phyloP scores from a whole-genome alignment of 768 basidiomycete species.

The Suillus decipiens region DNA sequence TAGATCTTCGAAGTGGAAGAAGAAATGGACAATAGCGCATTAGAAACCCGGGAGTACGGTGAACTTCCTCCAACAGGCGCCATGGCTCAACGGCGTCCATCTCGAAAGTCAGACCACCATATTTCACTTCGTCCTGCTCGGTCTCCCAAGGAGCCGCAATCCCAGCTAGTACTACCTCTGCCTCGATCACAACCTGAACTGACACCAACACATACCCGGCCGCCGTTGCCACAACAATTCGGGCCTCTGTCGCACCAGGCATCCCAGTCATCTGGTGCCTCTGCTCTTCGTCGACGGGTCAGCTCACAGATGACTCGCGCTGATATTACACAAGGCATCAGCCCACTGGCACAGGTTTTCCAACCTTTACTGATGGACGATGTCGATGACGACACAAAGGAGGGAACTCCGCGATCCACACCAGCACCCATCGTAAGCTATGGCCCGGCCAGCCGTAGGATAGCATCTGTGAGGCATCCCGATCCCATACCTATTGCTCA shows the following conservation, averaged over 20 bases:
- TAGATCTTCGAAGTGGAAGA: conserved; percentile 84
- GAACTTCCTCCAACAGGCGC: conserved; percentile 25
- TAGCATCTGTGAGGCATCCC: conserved; percentile 29
- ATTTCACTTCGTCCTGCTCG: conserved; percentile 21
- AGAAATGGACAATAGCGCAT: conserved; percentile 57
- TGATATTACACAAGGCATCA: conserved; percentile 42
- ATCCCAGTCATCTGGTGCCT: conserved; percentile 19
- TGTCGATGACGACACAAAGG: conserved; percentile 41
- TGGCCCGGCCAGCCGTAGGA: conserved; percentile 40
- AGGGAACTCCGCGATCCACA: conserved; percentile 26
- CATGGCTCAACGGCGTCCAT: conserved; percentile 31
- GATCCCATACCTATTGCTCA: conserved; percentile 8
- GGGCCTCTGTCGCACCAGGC: conserved; percentile 14
- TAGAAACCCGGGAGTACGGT: conserved; percentile 48
- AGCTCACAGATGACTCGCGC: conserved; percentile 21
- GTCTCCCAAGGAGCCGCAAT: conserved; percentile 22
- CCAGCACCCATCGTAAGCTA: conserved; percentile 34
- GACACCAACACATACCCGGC: conserved; percentile 5
- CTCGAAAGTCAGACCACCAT: conserved; percentile 35
- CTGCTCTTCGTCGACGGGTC: conserved; percentile 22
- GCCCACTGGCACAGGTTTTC: conserved; percentile 76
- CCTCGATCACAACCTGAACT: conserved; percentile 2
- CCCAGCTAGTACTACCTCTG: conserved; percentile 10
- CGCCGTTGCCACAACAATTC: conserved; percentile 5
- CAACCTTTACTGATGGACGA: conserved; percentile 65